Evolutionary conservation across 305 asterid genomes (phyloP).

Genomic region (Solanum chacoense): DNA sequence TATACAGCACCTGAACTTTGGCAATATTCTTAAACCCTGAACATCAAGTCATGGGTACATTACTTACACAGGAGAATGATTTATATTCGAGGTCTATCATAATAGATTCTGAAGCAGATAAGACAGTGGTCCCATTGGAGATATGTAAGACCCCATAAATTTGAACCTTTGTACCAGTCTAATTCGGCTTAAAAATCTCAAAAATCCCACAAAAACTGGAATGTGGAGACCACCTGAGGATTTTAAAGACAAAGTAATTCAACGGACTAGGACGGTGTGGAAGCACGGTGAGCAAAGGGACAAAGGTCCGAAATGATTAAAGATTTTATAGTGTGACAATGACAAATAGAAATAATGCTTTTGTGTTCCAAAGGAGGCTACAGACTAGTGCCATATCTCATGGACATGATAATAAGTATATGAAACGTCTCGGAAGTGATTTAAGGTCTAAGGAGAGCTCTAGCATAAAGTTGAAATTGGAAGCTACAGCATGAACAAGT

Average conservation of each 20-base stretch:
- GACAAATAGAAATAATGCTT: not conserved
- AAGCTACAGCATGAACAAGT: not conserved
- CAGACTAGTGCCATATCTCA: not conserved
- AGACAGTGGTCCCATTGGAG: not conserved
- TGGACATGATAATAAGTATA: not conserved
- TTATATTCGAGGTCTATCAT: not conserved
- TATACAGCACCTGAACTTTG: not conserved
- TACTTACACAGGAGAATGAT: not conserved
- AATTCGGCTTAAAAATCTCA: not conserved
- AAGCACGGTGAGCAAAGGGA: not conserved
- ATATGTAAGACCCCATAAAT: not conserved
- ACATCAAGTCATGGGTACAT: slow-evolving; percentile 1
- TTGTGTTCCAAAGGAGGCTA: not conserved
- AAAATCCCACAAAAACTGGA: not conserved
- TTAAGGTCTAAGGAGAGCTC: not conserved
- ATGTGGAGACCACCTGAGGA: not conserved
- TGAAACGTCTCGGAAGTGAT: not conserved
- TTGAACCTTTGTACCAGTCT: not conserved
- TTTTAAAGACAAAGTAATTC: not conserved
- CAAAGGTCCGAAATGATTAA: not conserved
- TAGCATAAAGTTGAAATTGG: not conserved
- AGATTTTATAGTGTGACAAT: not conserved
- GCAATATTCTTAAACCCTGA: not conserved
- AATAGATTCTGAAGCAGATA: not conserved
- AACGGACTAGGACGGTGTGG: not conserved